A percentile compares a stretch with the other conserved stretches of the same genome.
Conservation (phyloP, 108 stramenopile species). For the Bacterosira constricta region DNA sequence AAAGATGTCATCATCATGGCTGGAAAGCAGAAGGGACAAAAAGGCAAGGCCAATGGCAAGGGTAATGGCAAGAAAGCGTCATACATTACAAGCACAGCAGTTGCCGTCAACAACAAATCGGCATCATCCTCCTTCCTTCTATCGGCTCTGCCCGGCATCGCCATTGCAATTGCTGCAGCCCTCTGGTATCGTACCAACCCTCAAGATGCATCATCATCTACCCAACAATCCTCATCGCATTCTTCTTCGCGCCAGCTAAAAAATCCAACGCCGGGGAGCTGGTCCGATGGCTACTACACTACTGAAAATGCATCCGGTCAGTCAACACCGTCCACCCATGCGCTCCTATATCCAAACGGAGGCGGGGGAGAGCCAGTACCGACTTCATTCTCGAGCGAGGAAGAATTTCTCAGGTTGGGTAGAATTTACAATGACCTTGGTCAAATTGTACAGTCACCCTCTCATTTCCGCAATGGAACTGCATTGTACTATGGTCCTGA, state of each 20-base stretch:
- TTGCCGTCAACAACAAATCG: neutral
- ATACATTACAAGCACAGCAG: neutral
- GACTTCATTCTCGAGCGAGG: slow-evolving; percentile 25
- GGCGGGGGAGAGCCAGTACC: slow-evolving; percentile 32
- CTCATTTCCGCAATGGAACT: slow-evolving; percentile 44
- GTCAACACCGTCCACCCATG: slow-evolving; percentile 38
- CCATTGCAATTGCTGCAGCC: slow-evolving; percentile 16
- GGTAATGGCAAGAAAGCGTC: neutral
- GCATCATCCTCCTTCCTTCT: slow-evolving; percentile 3
- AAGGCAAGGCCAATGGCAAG: slow-evolving; percentile 10
- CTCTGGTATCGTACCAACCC: slow-evolving; percentile 15
- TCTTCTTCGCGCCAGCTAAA: slow-evolving; percentile 1
- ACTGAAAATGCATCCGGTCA: slow-evolving; percentile 17
- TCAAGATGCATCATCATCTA: neutral
- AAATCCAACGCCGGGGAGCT: slow-evolving; percentile 29
- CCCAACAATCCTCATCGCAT: neutral
- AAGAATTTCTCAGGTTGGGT: slow-evolving; percentile 34
- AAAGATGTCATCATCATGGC: slow-evolving; percentile 8
- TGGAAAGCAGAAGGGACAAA: neutral
- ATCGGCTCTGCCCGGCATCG: slow-evolving; percentile 15
- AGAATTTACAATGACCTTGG: slow-evolving; percentile 49
- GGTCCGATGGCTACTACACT: slow-evolving; percentile 48
- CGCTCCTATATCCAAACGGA: slow-evolving; percentile 40
- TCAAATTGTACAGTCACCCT: slow-evolving; percentile 44
- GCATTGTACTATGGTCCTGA: slow-evolving; percentile 44